These are phyloP conservation scores for Coccomyxa subellipsoidea DNA, from an alignment of 163 green algal species.

Conservation along the genomic window DNA sequence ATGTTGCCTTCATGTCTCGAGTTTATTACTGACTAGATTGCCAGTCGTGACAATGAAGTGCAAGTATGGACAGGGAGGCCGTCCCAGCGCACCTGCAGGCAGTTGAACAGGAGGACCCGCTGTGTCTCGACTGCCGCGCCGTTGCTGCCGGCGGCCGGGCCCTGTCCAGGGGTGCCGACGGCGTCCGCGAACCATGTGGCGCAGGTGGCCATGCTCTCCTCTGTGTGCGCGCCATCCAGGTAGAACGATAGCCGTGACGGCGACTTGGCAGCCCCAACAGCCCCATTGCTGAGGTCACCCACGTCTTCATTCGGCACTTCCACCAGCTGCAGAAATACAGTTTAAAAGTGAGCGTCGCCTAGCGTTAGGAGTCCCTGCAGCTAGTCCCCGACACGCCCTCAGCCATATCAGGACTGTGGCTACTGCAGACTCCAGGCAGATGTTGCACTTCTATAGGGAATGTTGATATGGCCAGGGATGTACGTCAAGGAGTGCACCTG, in stretches of 20 bases:
- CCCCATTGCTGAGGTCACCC: background rate
- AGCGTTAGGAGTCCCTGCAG: too few relatives aligned
- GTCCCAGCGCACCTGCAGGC: conserved; percentile 58
- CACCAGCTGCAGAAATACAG: background rate
- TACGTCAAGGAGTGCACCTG: too few relatives aligned
- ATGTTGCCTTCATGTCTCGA: too few relatives aligned
- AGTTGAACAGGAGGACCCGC: conserved; percentile 94
- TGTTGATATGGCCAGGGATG: too few relatives aligned
- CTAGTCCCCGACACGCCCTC: too few relatives aligned
- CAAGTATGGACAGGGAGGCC: background rate
- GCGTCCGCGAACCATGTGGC: conserved; percentile 83
- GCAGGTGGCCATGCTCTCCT: conserved; percentile 89
- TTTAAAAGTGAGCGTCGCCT: too few relatives aligned
- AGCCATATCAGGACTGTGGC: too few relatives aligned
- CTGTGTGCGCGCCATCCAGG: conserved; percentile 95
- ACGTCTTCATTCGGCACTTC: background rate
- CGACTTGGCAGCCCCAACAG: background rate
- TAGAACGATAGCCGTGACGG: conserved; percentile 74
- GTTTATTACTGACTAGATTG: too few relatives aligned
- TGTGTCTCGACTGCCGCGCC: conserved; percentile 22
- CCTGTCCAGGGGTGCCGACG: background rate
- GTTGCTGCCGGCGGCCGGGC: background rate
- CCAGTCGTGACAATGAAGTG: too few relatives aligned
- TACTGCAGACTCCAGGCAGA: too few relatives aligned
- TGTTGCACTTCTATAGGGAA: too few relatives aligned